A percentile compares a stretch with the other conserved stretches of the same genome.
phyloP scores from a whole-genome alignment of 495 filamentous ascomycete species.

The Apiosordaria backusii region DNA sequence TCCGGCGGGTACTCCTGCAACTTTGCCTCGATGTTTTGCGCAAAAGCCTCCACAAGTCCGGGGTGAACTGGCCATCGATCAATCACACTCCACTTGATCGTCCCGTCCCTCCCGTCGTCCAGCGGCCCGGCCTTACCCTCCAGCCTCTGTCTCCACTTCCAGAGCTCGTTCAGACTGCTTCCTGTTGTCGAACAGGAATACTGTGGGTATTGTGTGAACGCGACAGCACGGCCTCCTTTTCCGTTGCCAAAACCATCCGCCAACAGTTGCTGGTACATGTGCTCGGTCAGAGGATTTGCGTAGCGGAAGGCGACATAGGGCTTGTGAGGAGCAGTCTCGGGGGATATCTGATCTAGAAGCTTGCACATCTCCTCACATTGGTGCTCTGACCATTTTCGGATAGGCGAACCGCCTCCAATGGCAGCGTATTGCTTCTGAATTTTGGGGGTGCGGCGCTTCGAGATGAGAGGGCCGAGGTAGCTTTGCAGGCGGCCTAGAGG shows the following conservation, averaged over 20 bases:
- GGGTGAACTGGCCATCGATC: conserved; percentile 93
- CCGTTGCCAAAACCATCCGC: conserved; percentile 86
- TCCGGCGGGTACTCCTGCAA: conserved; percentile 80
- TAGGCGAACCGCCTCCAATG: conserved; percentile 95
- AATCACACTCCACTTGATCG: conserved; percentile 95
- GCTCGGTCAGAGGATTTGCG: conserved; percentile 88
- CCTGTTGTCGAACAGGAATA: conserved; percentile 99
- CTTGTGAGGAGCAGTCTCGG: conserved; percentile 92
- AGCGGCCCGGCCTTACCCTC: conserved; percentile 63
- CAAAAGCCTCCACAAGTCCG: conserved; percentile 87
- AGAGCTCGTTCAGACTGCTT: conserved; percentile 92
- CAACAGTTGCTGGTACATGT: conserved; percentile 77
- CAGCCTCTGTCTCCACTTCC: conserved; percentile 88
- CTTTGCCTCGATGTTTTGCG: conserved; percentile 79
- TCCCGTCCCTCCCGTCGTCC: conserved; percentile 51
- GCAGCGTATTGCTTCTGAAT: conserved; percentile 92
- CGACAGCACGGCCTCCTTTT: conserved; percentile 84
- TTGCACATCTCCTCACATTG: conserved; percentile 95
- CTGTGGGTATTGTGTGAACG: conserved; percentile 98
- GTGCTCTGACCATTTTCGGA: conserved; percentile 95
- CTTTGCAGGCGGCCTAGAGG: conserved; percentile 90
- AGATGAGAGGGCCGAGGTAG: conserved; percentile 86
- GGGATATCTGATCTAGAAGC: conserved; percentile 81
- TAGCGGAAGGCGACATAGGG: conserved; percentile 99
- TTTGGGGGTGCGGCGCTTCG: conserved; percentile 83